A percentile compares a stretch with the other conserved stretches of the same genome.
Conservation (phyloP, 129 eudicot species). For the Pulicaria dysenterica region DNA sequence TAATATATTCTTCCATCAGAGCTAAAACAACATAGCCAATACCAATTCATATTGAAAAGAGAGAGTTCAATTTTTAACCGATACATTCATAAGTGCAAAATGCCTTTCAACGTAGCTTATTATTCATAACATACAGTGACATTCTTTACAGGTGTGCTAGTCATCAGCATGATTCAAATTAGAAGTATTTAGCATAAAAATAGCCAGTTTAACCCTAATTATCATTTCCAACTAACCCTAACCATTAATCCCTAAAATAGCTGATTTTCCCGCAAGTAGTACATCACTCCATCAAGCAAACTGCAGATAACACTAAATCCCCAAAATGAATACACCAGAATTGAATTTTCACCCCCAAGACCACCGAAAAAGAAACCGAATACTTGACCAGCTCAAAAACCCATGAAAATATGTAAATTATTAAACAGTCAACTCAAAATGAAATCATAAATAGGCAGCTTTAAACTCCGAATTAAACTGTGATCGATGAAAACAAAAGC, state of each 20-base stretch:
- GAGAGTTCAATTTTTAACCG: background rate
- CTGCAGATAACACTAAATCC: background rate
- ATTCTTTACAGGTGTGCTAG: background rate
- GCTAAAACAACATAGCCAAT: background rate
- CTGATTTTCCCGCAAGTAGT: background rate
- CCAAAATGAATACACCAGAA: conserved; percentile 5
- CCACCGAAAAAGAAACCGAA: conserved; percentile 11
- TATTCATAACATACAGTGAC: too few relatives aligned
- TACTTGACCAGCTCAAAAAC: conserved; percentile 16
- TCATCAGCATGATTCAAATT: background rate
- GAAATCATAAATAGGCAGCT: background rate
- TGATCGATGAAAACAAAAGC: conserved; percentile 4
- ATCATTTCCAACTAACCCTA: conserved; percentile 24
- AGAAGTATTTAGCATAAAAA: background rate
- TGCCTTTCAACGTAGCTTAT: background rate
- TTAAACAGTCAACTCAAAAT: background rate
- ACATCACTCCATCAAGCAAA: conserved; percentile 1
- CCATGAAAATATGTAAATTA: background rate
- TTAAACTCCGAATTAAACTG: background rate
- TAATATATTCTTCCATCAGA: background rate
- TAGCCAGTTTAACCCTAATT: conserved; percentile 15
- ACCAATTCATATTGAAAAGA: background rate
- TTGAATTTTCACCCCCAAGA: background rate
- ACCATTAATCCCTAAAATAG: conserved; percentile 25
- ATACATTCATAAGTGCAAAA: background rate